Base-by-base conservation (phyloP, 1,139 yeast genomes). In the Hanseniaspora gamundiae region DNA sequence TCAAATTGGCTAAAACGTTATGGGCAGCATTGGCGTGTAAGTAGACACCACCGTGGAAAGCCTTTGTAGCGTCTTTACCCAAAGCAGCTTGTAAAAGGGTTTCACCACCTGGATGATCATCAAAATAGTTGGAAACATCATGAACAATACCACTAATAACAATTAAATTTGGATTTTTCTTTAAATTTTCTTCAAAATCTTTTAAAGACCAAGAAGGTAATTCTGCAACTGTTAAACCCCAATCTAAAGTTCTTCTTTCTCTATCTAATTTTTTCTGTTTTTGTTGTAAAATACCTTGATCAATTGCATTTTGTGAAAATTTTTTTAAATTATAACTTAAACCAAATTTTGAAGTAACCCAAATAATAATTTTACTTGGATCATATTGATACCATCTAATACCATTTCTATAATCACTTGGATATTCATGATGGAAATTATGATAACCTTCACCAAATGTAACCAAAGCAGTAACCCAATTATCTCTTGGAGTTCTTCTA, bases 381-480 rank as follows among this genome's bases (percentile, higher is more conserved):
- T 91, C 98, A 66, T 82, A 91, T 74, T 93, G 98, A 73, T 84
- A 91, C 98, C 98, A 93, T 67, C 79, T 84, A 62, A 91, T 76
- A 42, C 98, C 98, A 62, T 91, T 91, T 73, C 98, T 79, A 76
- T 91, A 91, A 70, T 91, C 98, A 40, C 94, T 78, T 54, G 98
- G 98, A 77, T 88, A 91, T 71, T 93, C 97, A 69, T 91, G 98
- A 69, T 91, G 98, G 80, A 91, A 91, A 71, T 91, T 91, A 69
- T 91, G 98, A 76, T 91, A 88, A 48, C 98, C 98, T 71, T 91
- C 98, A 62, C 98, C 98, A 57, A 91, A 83, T 11, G 98, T 91
- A 48, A 86, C 95, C 49, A 91, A 68, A 7, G 98, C 98, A 49
- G 98, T 91, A 52, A 91, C 65, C 57, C 80, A 78, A 67, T 91